These are phyloP conservation scores for Mitragyna speciosa DNA, from an alignment of 257 asterid species.

Conservation along the genomic window DNA sequence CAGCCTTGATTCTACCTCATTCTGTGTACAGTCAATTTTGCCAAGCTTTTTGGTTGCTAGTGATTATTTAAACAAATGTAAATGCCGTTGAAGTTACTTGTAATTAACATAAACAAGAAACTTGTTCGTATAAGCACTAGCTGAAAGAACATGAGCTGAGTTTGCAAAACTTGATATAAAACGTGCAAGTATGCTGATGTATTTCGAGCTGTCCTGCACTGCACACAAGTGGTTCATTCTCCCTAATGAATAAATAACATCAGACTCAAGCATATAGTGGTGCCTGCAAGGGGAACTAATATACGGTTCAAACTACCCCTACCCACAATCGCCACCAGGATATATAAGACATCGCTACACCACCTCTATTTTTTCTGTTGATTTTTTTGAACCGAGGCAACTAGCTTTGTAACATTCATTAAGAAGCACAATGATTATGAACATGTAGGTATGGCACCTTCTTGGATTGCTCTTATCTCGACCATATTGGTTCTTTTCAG, in stretches of 20 bases:
- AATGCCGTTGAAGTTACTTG: neutral
- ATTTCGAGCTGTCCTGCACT: neutral
- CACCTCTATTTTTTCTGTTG: no score
- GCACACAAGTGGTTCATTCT: neutral
- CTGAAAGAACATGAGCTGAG: no score
- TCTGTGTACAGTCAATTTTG: neutral
- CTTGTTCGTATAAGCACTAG: no score
- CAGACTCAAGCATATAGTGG: neutral
- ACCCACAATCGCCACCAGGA: no score
- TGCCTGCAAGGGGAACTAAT: neutral
- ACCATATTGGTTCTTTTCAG: neutral
- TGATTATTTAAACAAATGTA: neutral
- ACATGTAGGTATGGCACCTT: neutral
- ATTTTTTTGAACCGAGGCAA: no score
- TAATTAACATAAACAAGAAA: neutral
- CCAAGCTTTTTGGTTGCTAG: neutral
- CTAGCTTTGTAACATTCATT: neutral
- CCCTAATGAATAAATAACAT: neutral
- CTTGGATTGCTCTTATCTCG: neutral
- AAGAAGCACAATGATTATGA: neutral
- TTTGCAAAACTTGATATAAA: neutral
- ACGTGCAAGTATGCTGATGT: neutral
- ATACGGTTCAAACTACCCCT: neutral
- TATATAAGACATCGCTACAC: no score
- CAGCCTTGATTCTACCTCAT: neutral